A percentile compares a stretch with the other conserved stretches of the same genome.
phyloP scores from a whole-genome alignment of 768 basidiomycete genomes.

The Krasilnikovozyma curviuscula region DNA sequence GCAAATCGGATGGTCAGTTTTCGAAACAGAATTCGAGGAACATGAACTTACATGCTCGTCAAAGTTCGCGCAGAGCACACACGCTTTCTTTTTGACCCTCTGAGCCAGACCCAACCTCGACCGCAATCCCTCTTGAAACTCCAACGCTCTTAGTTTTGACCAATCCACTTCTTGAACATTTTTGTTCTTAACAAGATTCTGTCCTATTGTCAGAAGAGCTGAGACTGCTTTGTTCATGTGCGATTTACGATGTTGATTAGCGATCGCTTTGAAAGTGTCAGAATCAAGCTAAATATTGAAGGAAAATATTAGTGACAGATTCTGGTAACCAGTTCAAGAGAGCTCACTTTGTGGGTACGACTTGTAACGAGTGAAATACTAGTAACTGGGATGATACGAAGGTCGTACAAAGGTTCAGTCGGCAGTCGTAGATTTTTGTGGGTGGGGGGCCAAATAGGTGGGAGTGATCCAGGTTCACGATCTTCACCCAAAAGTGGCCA shows the following conservation, averaged over 20 bases:
- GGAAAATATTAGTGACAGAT: background rate
- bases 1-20: background rate
- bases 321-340: background rate
- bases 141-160: conserved; percentile 59
- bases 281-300: conserved; percentile 1
- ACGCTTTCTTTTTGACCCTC: conserved; percentile 31
- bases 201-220: conserved; percentile 34
- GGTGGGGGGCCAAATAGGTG: conserved; percentile 60
- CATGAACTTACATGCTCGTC: conserved; percentile 45
- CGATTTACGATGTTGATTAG: conserved; percentile 45
- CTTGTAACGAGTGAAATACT: conserved; percentile 61
- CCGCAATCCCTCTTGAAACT: conserved; percentile 70
- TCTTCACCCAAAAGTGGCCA: background rate
- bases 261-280: conserved; percentile 33
- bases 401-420: conserved; percentile 47
- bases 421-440: conserved; percentile 26
- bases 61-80: conserved; percentile 48
- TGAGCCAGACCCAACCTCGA: conserved; percentile 36
- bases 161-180: conserved; percentile 56
- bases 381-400: conserved; percentile 43
- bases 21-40: background rate
- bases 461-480: conserved; percentile 22
- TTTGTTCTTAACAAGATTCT: conserved; percentile 37
- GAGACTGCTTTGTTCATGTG: conserved; percentile 40
- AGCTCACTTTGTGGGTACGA: conserved; percentile 45